Percentiles rank a stretch among this genome's conserved stretches.
These are phyloP conservation scores for Lactarius vividus DNA, from an alignment of 768 basidiomycete genomes.

Conservation along the genomic window DNA sequence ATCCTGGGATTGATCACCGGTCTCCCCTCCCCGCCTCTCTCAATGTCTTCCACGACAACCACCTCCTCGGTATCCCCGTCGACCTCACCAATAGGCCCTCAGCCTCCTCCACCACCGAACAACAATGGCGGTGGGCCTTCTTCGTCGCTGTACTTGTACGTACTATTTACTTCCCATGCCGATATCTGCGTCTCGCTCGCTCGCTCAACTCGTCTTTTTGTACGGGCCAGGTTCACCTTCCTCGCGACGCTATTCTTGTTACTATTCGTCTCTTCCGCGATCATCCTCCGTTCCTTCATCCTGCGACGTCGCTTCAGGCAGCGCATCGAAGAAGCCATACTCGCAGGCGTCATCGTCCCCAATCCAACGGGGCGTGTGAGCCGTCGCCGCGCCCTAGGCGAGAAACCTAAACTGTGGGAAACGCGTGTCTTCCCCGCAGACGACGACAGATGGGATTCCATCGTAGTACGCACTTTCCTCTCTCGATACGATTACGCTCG, in stretches of 20 bases:
- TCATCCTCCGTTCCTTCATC: slow-evolving; percentile 62
- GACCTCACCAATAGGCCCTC: neutral
- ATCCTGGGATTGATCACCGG: neutral
- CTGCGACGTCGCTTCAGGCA: slow-evolving; percentile 57
- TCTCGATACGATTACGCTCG: neutral
- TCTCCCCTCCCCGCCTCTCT: neutral
- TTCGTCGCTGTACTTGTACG: slow-evolving; percentile 30
- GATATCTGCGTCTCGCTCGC: neutral
- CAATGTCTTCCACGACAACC: slow-evolving; percentile 17
- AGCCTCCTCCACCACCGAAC: neutral
- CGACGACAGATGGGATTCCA: slow-evolving; percentile 43
- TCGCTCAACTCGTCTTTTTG: neutral
- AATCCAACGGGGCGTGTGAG: slow-evolving; percentile 33
- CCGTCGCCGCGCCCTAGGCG: slow-evolving; percentile 42
- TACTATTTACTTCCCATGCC: neutral
- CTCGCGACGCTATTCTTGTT: slow-evolving; percentile 69
- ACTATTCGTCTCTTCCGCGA: slow-evolving; percentile 59
- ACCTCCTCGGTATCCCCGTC: neutral
- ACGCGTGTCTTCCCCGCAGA: slow-evolving; percentile 39
- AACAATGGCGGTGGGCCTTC: slow-evolving; percentile 19
- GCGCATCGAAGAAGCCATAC: slow-evolving; percentile 51
- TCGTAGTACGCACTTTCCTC: slow-evolving; percentile 41
- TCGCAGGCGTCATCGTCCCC: slow-evolving; percentile 47
- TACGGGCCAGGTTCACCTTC: slow-evolving; percentile 56
- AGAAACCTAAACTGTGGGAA: slow-evolving; percentile 52